Evolutionary conservation across 1,284 basidiomycete species (phyloP), one percentile per base, ranked within the genome.

Genomic region (Fomitopsis schrenkii): DNA sequence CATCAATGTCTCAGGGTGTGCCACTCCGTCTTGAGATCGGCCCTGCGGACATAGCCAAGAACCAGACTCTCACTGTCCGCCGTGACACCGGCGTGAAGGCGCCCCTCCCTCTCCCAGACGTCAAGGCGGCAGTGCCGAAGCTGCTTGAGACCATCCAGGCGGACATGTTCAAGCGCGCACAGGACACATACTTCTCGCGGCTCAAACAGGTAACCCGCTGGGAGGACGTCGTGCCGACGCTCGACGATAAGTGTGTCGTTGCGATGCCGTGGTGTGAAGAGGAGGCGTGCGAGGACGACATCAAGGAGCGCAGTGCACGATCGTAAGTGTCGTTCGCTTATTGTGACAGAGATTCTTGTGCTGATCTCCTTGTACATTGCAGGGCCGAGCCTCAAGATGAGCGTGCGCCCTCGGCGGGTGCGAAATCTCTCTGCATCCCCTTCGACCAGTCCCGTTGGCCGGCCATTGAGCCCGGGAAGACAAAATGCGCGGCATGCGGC

Each of bases 201-300:
- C 69, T 98, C 63, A 87, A 87, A 72, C 79, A 85, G 66, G 83
- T 97, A 58, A 91, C 85, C 14, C 81, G 88, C 59, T 99, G 96
- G 96, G 91, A 93, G 63, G 89, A 98, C 62, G 82, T 99, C 62
- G 95, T 98, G 12, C 92, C 93, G 15, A 86, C 91, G 19, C 81
- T 99, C 46, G 96, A 99, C 77, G 81, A 83, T 71, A 98, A 97
- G 81, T 89, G 88, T 73, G 84, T 95, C 52, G 88, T 92, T 22
- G 91, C 93, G 57, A 86, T 99, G 63, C 97, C 97, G 10, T 99
- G 97, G 97, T 99, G 97, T 77, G 95, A 99, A 78, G 84, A 81
- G 50, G 94, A 94, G 74, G 84, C 82, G 50, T 99, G 97, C 76
- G 97, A 99, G 76, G 97, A 99, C 76, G 93, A 95, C 71, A 97